Conservation (phyloP, 768 basidiomycete genomes). For the Paxillus ammoniavirescens region DNA sequence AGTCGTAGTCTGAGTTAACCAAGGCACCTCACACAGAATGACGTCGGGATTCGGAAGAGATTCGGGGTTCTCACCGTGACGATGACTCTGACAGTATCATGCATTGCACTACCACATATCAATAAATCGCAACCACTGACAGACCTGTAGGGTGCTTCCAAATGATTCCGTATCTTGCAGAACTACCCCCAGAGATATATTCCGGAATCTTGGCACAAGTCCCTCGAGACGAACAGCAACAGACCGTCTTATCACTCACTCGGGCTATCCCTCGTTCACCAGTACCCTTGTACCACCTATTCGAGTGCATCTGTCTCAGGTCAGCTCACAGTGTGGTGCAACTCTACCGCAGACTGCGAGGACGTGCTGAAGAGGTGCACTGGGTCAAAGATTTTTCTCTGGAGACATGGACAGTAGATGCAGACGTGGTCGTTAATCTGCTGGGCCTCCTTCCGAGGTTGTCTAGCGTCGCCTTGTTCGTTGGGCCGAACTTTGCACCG, state of each 20-base stretch:
- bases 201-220: constrained; percentile 54
- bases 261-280: constrained; percentile 61
- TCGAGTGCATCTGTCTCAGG: constrained; percentile 52
- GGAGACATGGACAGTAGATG: constrained; percentile 69
- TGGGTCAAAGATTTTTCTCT: constrained; percentile 53
- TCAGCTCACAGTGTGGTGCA: constrained; percentile 50
- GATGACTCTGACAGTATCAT: neutral
- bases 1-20: no score
- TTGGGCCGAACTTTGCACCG: constrained; percentile 77
- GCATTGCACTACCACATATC: neutral
- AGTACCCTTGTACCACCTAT: constrained; percentile 57
- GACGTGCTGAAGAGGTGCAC: constrained; percentile 26
- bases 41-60: no score
- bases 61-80: no score
- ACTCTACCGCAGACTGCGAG: constrained; percentile 56
- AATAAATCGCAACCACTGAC: neutral
- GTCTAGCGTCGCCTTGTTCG: constrained; percentile 52
- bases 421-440: constrained; percentile 72
- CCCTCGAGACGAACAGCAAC: constrained; percentile 44
- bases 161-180: constrained; percentile 24
- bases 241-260: constrained; percentile 55
- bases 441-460: constrained; percentile 55
- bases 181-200: constrained; percentile 68
- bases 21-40: neutral
- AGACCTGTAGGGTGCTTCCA: neutral